Conservation (phyloP, 202 grass and related monocot species). For the Hordeum pubiflorum region DNA sequence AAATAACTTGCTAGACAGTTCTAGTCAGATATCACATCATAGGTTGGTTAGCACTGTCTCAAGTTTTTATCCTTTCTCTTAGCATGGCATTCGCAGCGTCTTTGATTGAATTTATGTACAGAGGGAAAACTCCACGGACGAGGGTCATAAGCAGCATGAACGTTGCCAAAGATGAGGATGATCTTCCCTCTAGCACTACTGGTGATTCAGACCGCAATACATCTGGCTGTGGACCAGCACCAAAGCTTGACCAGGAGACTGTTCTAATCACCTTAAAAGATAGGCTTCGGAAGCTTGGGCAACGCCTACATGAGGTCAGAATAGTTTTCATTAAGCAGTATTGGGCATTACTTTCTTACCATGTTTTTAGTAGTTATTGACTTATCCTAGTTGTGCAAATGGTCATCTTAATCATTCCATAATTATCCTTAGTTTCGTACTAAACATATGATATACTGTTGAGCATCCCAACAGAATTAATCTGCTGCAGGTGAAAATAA, state of each 20-base stretch:
- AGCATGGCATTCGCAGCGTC: slow-evolving; percentile 15
- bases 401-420: not conserved
- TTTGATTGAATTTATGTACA: slow-evolving; percentile 36
- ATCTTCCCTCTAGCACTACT: slow-evolving; percentile 35
- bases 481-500: not conserved
- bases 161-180: slow-evolving; percentile 23
- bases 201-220: slow-evolving; percentile 37
- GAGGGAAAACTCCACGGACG: slow-evolving; percentile 50
- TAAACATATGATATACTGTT: not conserved
- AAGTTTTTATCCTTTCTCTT: slow-evolving; percentile 22
- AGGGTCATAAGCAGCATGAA: slow-evolving; percentile 41
- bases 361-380: not conserved
- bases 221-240: slow-evolving; percentile 42
- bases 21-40: slow-evolving; percentile 43
- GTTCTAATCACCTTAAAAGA: slow-evolving; percentile 51
- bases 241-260: slow-evolving; percentile 42
- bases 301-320: slow-evolving; percentile 57
- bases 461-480: not conserved
- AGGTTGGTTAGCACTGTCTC: slow-evolving; percentile 50
- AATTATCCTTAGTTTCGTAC: slow-evolving; percentile 1
- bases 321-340: slow-evolving; percentile 14
- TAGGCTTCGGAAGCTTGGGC: slow-evolving; percentile 53
- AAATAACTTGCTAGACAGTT: slow-evolving; percentile 48
- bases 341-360: not conserved
- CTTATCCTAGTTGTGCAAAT: not conserved